Evolutionary conservation across 257 asterid genomes (phyloP), one percentile per base, ranked within the genome.

Genomic region (Pogostemon cablin): DNA sequence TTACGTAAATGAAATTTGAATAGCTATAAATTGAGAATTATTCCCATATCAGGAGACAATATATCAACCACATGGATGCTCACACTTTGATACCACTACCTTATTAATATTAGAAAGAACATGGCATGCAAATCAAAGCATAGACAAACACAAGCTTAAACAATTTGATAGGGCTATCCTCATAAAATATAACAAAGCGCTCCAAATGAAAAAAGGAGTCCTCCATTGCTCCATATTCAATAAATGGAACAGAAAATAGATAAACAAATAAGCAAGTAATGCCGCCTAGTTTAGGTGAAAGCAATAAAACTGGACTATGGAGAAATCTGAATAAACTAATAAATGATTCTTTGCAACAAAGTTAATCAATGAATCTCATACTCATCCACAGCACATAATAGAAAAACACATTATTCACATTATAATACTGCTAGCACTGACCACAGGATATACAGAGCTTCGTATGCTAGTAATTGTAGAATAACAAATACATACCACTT

Each of bases 401-500:
- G 37, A 60, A 48, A 64, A 48, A 50, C 56, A 44, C 65, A 58
- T 25, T 25, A 25, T 41, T 10, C 15, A 3, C 17, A 58, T 50
- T 12, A 48, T 40, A 58, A n/a, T 44, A 37, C n/a, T 34, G 71
- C 12, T 39, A 20, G 42, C 7, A 39, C 25, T 39, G 39, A 44
- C 17, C 54, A 77, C 20, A 25, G 11, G 25, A 20, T 43, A 58
- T 11, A 25, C 32, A 25, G 1, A 25, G 32, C 32, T 25, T 25
- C 32, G 32, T 25, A 25, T 25, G 32, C 32, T 25, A 25, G 59
- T 11, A 47, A 72, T 9, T 20, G 32, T 47, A 11, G 50, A 38
- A 58, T 8, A 44, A 65, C 40, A 73, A 50, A 65, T 56, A 53
- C 93, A n/a, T 85, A 93, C 99, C 97, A 75, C 95, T 93, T 79